phyloP scores from a whole-genome alignment of 257 asterid genomes.

The Datura wrightii region DNA sequence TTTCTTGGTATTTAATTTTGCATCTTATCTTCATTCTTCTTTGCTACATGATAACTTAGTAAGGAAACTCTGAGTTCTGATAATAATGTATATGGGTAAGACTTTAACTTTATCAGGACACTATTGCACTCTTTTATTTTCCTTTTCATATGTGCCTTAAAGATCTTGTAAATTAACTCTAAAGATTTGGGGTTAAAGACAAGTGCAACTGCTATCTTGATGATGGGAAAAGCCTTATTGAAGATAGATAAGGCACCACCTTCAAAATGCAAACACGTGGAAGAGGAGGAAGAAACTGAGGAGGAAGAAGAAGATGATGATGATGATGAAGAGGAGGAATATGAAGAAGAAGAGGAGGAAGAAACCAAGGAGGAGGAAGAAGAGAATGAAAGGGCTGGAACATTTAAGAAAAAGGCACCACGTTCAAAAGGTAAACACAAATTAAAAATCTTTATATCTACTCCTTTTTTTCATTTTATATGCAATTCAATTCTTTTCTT shows the following conservation, averaged over 20 bases:
- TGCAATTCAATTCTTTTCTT: neutral
- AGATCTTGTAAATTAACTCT: neutral
- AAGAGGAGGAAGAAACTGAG: too few species aligned
- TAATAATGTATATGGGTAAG: neutral
- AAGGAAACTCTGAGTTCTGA: neutral
- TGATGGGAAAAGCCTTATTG: neutral
- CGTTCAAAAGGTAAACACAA: slow-evolving; percentile 1
- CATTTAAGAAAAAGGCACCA: neutral
- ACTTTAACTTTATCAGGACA: neutral
- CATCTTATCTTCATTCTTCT: slow-evolving; percentile 1
- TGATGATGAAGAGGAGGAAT: too few species aligned
- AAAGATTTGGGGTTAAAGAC: neutral
- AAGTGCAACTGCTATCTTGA: neutral
- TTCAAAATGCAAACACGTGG: neutral
- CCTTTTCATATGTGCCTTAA: neutral
- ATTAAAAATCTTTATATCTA: neutral
- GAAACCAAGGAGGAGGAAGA: neutral
- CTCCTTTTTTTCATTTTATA: neutral
- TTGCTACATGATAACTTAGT: neutral
- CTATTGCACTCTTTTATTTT: neutral
- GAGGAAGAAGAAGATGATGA: too few species aligned
- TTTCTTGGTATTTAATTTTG: neutral
- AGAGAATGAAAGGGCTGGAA: neutral
- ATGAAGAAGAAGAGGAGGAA: neutral
- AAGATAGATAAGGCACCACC: neutral